A percentile compares a stretch with the other conserved stretches of the same genome.
Evolutionary conservation across 192 early-diverging fungal species (phyloP).

Genomic region (Coemansia sp.): DNA sequence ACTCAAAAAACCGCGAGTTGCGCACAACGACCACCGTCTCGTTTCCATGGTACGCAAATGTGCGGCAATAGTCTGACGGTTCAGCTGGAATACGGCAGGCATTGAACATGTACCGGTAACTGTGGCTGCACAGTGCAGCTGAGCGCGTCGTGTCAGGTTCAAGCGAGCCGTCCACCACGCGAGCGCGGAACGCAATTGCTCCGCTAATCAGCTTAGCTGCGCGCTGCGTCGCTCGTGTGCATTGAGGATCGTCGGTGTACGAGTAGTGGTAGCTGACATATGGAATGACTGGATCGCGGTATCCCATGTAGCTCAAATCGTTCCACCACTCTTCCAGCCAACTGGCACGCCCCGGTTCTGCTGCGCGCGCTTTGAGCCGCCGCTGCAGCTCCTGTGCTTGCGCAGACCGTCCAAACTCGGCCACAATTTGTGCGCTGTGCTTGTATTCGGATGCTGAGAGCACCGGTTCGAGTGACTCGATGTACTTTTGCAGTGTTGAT

Average conservation of each 20-base stretch:
- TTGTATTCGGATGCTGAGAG: slow-evolving; percentile 65
- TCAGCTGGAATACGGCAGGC: slow-evolving; percentile 87
- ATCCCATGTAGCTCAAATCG: slow-evolving; percentile 89
- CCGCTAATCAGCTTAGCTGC: slow-evolving; percentile 85
- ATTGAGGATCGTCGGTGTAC: slow-evolving; percentile 83
- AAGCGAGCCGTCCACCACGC: slow-evolving; percentile 72
- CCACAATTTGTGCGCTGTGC: slow-evolving; percentile 66
- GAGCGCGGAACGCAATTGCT: slow-evolving; percentile 80
- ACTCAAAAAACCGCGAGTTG: slow-evolving; percentile 82
- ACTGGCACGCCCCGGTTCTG: slow-evolving; percentile 70
- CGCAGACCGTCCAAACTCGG: slow-evolving; percentile 83
- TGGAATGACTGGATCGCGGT: slow-evolving; percentile 92
- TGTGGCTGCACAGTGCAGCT: slow-evolving; percentile 78
- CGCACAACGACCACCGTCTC: slow-evolving; percentile 82
- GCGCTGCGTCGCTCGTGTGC: slow-evolving; percentile 74
- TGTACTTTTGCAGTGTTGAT: slow-evolving; percentile 77
- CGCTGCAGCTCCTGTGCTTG: slow-evolving; percentile 84
- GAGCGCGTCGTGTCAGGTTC: slow-evolving; percentile 76
- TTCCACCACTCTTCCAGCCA: slow-evolving; percentile 99
- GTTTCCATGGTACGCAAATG: slow-evolving; percentile 66
- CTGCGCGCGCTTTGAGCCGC: slow-evolving; percentile 74
- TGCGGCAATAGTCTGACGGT: slow-evolving; percentile 80
- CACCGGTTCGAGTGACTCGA: slow-evolving; percentile 72
- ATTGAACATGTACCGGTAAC: slow-evolving; percentile 97
- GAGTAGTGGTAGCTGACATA: slow-evolving; percentile 96